Evolutionary conservation across 345 rosid genomes (phyloP), one percentile per base, ranked within the genome.

Genomic region (Sonneratia caseolaris): DNA sequence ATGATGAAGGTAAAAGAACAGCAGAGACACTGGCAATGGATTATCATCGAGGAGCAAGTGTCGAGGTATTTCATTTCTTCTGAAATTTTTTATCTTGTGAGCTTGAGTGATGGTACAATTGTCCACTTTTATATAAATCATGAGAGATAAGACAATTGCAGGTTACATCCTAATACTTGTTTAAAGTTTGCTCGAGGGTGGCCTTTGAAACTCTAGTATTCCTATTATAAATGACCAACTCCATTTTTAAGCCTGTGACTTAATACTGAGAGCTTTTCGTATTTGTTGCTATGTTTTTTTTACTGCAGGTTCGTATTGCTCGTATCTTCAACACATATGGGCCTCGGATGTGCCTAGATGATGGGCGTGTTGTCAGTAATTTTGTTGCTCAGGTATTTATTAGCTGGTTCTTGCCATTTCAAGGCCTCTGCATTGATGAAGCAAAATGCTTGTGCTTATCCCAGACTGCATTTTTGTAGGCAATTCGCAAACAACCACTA

Each of bases 301-400:
- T 27, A 64, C 78, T 70, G 70, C 87, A 95, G 99, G 99, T 95
- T 32, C 89, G 99, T 45, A 95, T 95, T 85, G 97, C 98, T 77
- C 97, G 99, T 71, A 95, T 95, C 27, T 95, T 95, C 75, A 95
- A 92, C 79, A 95, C 99, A 3, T 95, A 95, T 77, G 99, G 99
- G 69, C 99, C 99, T 72, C 89, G 98, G 64, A 95, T 95, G 98
- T 92, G 99, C 78, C 85, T 95, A 51, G 99, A 95, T 76, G 99
- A 95, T 81, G 99, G 99, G n/a, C 99, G 98, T 68, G 99, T 95
- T 78, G 99, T 95, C 80, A 95, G 99, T 87, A 95, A 95, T 82
- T 90, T 95, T 77, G 97, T 95, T 74, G 97, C 99, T 49, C 99
- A 95, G 97, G 99, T 87, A 70, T 55, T 53, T 71, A 14, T 65